Evolutionary conservation across 192 early-diverging fungal species (phyloP).

Genomic region (Bifiguratus adelaidae): DNA sequence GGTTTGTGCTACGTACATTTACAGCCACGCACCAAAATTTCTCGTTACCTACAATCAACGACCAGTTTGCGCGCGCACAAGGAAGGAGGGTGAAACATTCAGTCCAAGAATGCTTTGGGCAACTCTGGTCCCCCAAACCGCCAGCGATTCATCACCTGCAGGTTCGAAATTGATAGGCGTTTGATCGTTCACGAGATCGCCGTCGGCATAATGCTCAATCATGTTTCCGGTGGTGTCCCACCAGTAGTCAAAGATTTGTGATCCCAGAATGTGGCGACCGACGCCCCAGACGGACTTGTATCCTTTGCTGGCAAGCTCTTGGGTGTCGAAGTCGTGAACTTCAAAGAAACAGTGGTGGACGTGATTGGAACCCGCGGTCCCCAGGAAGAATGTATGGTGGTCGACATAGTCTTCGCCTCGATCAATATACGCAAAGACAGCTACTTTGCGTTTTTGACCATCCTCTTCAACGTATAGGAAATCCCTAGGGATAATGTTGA

Average conservation of each 20-base stretch:
- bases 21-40: no score
- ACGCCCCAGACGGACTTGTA: slow-evolving; percentile 5
- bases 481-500: slow-evolving; percentile 1
- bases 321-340: slow-evolving; percentile 3
- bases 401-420: slow-evolving; percentile 3
- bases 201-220: slow-evolving; percentile 5
- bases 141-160: background rate
- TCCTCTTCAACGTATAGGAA: slow-evolving; percentile 1
- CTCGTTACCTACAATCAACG: no score
- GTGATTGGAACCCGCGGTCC: background rate
- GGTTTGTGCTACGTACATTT: no score
- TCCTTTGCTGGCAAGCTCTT: background rate
- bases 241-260: slow-evolving; percentile 6
- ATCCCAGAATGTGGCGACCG: slow-evolving; percentile 3
- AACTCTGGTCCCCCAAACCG: slow-evolving; percentile 3
- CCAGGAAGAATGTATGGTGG: slow-evolving; percentile 2
- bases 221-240: slow-evolving; percentile 4
- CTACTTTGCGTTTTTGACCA: background rate
- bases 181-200: slow-evolving; percentile 1
- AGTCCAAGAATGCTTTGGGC: background rate
- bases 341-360: slow-evolving; percentile 4
- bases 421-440: slow-evolving; percentile 3
- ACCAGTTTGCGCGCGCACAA: no score
- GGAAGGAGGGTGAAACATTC: background rate
- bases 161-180: background rate